Percentiles rank a stretch among this genome's conserved stretches.
phyloP scores from a whole-genome alignment of 768 basidiomycete genomes.

The Auriscalpium orientale region DNA sequence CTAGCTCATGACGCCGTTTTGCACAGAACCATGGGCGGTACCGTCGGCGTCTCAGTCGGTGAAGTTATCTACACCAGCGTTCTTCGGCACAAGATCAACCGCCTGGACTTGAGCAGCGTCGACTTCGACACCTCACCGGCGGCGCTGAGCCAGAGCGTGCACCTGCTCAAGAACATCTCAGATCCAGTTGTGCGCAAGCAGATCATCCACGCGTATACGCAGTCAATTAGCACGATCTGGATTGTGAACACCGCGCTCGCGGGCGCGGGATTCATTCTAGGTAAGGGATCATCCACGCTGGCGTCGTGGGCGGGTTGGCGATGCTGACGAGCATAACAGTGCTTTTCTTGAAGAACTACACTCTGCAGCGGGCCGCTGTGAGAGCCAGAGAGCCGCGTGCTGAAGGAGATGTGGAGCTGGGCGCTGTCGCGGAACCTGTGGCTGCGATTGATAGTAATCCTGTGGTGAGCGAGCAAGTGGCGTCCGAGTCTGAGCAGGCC shows the following conservation, averaged over 20 bases:
- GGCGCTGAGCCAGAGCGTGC: constrained; percentile 19
- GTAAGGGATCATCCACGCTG: constrained; percentile 1
- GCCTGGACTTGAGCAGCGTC: neutral
- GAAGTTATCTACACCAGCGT: constrained; percentile 62
- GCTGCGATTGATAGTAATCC: too few species aligned
- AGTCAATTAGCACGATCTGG: constrained; percentile 30
- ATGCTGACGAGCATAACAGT: constrained; percentile 6
- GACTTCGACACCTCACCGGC: constrained; percentile 10
- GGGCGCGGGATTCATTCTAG: constrained; percentile 22
- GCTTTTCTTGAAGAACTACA: constrained; percentile 26
- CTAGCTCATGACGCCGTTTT: neutral
- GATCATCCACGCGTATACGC: constrained; percentile 28
- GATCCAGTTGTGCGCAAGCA: constrained; percentile 20
- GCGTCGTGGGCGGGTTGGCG: neutral
- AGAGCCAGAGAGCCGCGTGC: neutral
- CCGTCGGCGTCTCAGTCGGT: constrained; percentile 63
- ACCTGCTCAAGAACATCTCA: constrained; percentile 19
- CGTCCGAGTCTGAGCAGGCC: too few species aligned
- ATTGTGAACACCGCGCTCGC: constrained; percentile 26
- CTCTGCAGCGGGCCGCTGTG: constrained; percentile 20
- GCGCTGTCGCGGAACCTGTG: too few species aligned
- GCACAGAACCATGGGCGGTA: constrained; percentile 51
- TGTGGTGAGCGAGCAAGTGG: too few species aligned
- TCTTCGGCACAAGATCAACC: constrained; percentile 8
- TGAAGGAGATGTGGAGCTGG: too few species aligned